phyloP scores from a whole-genome alignment of 2,329 filamentous ascomycete genomes.

The Colletotrichum cordylinicola region DNA sequence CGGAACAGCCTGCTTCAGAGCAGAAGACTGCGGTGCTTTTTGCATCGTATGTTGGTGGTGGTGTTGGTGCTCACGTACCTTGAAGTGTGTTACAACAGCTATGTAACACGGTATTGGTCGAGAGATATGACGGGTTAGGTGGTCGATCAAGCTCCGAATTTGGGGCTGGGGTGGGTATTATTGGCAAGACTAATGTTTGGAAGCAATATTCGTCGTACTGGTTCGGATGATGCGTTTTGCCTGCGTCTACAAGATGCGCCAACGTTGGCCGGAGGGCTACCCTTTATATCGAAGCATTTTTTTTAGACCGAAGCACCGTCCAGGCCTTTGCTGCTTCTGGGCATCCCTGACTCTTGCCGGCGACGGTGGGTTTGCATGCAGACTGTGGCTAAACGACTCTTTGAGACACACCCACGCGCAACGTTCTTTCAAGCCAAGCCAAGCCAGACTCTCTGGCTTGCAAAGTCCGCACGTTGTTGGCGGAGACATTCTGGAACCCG shows the following conservation, averaged over 20 bases:
- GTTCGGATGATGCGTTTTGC: background rate
- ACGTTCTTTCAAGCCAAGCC: background rate
- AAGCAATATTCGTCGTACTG: background rate
- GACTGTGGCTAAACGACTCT: background rate
- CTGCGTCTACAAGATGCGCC: background rate
- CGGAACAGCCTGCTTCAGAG: background rate
- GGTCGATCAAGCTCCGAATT: background rate
- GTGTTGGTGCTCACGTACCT: background rate
- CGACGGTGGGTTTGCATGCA: background rate
- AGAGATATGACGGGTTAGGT: background rate
- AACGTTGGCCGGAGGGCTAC: background rate
- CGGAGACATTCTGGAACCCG: background rate
- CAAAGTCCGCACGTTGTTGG: background rate
- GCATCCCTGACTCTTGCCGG: background rate
- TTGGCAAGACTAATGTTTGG: background rate
- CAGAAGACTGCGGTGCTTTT: background rate
- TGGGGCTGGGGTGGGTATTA: background rate
- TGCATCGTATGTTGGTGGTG: background rate
- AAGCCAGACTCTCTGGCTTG: background rate
- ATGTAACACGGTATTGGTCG: background rate
- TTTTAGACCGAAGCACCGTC: background rate
- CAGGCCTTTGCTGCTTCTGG: background rate
- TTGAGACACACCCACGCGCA: background rate
- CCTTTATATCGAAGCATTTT: background rate
- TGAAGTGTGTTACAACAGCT: background rate